Base-by-base conservation (phyloP, 2,329 filamentous ascomycete species). In the Thielaviopsis punctulata region DNA sequence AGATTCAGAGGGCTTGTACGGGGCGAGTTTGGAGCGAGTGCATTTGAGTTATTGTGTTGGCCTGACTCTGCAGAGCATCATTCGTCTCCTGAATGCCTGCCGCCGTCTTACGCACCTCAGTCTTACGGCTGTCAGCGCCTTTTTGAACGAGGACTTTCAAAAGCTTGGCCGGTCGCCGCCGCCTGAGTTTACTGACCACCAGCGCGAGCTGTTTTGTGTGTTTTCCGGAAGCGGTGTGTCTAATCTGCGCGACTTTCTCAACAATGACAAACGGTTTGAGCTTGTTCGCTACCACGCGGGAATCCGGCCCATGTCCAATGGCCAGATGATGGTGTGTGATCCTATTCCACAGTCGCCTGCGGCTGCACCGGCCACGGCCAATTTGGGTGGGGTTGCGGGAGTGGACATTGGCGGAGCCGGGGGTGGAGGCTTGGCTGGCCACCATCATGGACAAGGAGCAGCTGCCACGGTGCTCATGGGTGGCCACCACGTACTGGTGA, bases 41-140 rank as follows among this genome's bases (percentile, higher is more conserved):
- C 92, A 98, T 70, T 74, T 98, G 39, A 95, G 89, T 65, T 96
- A 98, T 64, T 98, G 92, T 67, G 79, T 85, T 41, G 83, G 86
- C 57, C 68, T 98, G 50, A 92, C 84, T 1, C 10, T 25, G 10
- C 8, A 22, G 88, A 90, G 90, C 60, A 95, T 98, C 58, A 82
- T 94, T 61, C 77, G 80, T 48, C 72, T 98, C 8, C 76, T 98
- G 15, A 95, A 95, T 62, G 84, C 84, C 57, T 98, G 92, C 64
- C 87, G 86, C 8, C 85, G 88, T 52, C 75, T 98, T 24, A 98
- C 92, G 0, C 92, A 98, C 65, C 73, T 98, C 53, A 94, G 86
- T 68, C 74, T 98, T 62, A 98, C 92, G 6, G 92, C 92, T 18
- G 89, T 98, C 2, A 82, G 86, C 60, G 86, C 87, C 1, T 98